Base-by-base conservation (phyloP, 2,329 filamentous ascomycete species). In the Beauveria caledonica region DNA sequence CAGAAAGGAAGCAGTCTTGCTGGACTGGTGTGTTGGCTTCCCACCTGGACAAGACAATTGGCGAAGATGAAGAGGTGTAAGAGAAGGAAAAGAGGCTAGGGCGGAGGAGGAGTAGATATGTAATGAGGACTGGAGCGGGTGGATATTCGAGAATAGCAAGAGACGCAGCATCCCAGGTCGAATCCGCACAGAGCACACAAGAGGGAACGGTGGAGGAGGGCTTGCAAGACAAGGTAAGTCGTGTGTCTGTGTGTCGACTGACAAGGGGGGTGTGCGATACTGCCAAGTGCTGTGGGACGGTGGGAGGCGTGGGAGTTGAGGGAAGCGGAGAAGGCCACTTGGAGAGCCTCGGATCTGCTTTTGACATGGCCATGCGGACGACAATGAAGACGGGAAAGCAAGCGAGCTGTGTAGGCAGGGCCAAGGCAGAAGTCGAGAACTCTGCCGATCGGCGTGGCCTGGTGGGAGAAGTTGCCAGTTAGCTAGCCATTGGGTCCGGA, bases 11-110 rank as follows among this genome's bases (percentile, higher is more conserved):
- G 56, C 56, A 45, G 46, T 59, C 56, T 59, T 49, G 39, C 33
- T 59, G 48, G 56, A 59, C 39, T 59, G 56, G 56, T 50, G 48
- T 59, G 19, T 59, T 51, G 56, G 56, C 53, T 61, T 61, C 55
- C 53, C 39, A 61, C 51, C 45, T 50, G n/a, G 51, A 42, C 50
- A 55, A 42, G 36, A 48, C 50, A 60, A 60, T 60, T 60, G 58
- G 54, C 53, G 40, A 51, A 23, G 60, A 45, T 51, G 44, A 25
- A 57, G 46, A 58, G 53, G 45, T 58, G 54, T 52, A 53, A 48
- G 40, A 55, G 44, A 49, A 49, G 49, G 25, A 58, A 54, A 53
- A 39, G 53, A 52, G 54, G 21, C 48, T 48, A 53, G 60, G 54
- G 53, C 40, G 48, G 53, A 39, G 60, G 46, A 58, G 53, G 29